Evolutionary conservation across 1,284 basidiomycete genomes (phyloP).

Genomic region (Sporisorium exsertum): DNA sequence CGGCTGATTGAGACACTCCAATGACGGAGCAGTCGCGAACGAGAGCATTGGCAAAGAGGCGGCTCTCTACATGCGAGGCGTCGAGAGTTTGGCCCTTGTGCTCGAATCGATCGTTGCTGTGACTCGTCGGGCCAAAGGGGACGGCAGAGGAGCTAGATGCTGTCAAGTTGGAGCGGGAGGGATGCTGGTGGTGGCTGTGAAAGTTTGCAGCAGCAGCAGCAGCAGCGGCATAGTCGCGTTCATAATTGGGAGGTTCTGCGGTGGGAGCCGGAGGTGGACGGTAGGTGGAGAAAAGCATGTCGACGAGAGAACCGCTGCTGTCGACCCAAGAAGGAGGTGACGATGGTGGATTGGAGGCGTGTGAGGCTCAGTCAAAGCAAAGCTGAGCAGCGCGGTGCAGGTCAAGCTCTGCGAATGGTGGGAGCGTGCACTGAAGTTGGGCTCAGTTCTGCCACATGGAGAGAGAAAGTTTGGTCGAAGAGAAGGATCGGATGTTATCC

Average conservation of each 20-base stretch:
- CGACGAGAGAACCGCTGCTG: not conserved
- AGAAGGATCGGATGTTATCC: not conserved
- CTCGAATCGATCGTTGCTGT: constrained; percentile 31
- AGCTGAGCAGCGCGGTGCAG: constrained; percentile 1
- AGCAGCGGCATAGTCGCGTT: constrained; percentile 8
- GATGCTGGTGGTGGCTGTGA: not conserved
- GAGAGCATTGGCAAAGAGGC: constrained; percentile 22
- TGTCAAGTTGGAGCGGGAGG: not conserved
- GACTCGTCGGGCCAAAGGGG: constrained; percentile 5
- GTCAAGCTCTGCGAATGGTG: not conserved
- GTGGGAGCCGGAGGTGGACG: constrained; percentile 14
- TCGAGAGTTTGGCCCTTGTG: constrained; percentile 16
- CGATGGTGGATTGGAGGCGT: not conserved
- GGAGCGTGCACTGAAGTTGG: not conserved
- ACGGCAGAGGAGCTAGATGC: not conserved
- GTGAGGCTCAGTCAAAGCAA: not conserved
- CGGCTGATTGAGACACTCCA: constrained; percentile 26
- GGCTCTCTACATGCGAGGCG: constrained; percentile 25
- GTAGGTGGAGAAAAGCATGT: constrained; percentile 32
- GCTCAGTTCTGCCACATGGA: not conserved
- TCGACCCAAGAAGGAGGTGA: not conserved
- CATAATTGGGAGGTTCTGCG: constrained; percentile 5
- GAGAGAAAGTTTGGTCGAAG: not conserved
- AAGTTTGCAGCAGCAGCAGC: constrained; percentile 4
- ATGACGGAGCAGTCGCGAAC: constrained; percentile 48